Base-by-base conservation (phyloP, 805 yeast species). In the Grigorovia yakushimaensis region DNA sequence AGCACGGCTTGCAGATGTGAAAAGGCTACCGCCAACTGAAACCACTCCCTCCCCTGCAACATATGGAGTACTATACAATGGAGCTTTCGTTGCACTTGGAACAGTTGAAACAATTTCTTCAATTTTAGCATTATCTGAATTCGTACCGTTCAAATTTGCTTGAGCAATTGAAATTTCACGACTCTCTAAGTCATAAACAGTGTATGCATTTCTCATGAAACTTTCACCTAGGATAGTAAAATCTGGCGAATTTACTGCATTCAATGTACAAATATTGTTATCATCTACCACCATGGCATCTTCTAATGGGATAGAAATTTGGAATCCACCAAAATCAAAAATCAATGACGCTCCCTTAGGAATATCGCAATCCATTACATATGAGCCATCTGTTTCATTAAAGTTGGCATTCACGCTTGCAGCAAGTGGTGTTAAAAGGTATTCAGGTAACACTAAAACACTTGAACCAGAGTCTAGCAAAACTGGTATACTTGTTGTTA, bases 141-240 rank as follows among this genome's bases (percentile, higher is more conserved):
- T 7, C 33, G 23, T 39, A 11, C 8, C 30, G 4, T 11, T 15
- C 17, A 49, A 56, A 33, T 52, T 54, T 10, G 73, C 76, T 57
- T 74, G 76, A 19, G 80, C 85, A 57, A 83, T 53, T 2, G 84
- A 78, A 39, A 83, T 67, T 55, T 76, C 71, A 42, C 63, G 64
- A 56, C 73, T 73, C 23, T 79, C 85, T 45, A 81, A 64, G 60
- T 84, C 84, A 61, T 74, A 81, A n/a, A 81, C 85, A 22, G 79
- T 71, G 60, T 81, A 83, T 2, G 82, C 81, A 47, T 76, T 71
- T 44, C 79, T 67, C 51, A 81, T 65, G 54, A 80, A 72, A 50
- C 71, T 69, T 57, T 78, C 83, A 42, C 85, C 86, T 39, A 81
- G 63, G 44, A 77, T 67, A 9, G 27, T 4, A 11, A 9, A 2